A percentile compares a stretch with the other conserved stretches of the same genome.
These are phyloP conservation scores for Elongisporangium undulatum DNA, from an alignment of 352 stramenopile genomes.

Conservation along the genomic window DNA sequence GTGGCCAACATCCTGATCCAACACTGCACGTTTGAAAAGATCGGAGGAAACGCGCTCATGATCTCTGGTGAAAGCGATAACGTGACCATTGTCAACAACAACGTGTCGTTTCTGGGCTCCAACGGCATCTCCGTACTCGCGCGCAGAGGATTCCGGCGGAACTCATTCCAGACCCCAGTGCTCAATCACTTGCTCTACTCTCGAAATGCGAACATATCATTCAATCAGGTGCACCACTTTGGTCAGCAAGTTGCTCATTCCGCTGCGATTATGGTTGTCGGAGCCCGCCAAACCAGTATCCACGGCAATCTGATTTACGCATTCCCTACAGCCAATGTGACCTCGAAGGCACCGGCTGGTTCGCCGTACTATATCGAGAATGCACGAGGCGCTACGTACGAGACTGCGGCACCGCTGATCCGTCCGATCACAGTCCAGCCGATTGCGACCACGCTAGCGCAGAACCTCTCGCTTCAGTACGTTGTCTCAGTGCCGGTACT, in stretches of 20 bases:
- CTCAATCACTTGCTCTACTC: slow-evolving; percentile 37
- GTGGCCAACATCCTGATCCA: slow-evolving; percentile 40
- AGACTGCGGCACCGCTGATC: slow-evolving; percentile 23
- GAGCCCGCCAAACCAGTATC: slow-evolving; percentile 41
- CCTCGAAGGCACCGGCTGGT: slow-evolving; percentile 5
- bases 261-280: slow-evolving; percentile 48
- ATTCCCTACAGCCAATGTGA: slow-evolving; percentile 24
- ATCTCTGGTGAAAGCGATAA: slow-evolving; percentile 49
- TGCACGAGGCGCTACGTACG: slow-evolving; percentile 28
- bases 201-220: slow-evolving; percentile 45
- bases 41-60: slow-evolving; percentile 65
- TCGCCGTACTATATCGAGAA: slow-evolving; percentile 36
- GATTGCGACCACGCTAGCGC: slow-evolving; percentile 19
- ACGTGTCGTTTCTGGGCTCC: slow-evolving; percentile 57
- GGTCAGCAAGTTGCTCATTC: slow-evolving; percentile 46
- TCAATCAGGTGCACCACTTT: slow-evolving; percentile 72
- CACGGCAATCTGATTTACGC: slow-evolving; percentile 55
- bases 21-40: slow-evolving; percentile 64
- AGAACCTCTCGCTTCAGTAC: slow-evolving; percentile 31
- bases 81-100: slow-evolving; percentile 61
- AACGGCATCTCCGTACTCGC: slow-evolving; percentile 46
- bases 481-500: slow-evolving; percentile 27
- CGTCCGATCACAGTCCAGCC: slow-evolving; percentile 17
- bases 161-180: slow-evolving; percentile 31
- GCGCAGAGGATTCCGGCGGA: slow-evolving; percentile 21